Percentiles rank a stretch among this genome's conserved stretches.
Evolutionary conservation across 164 flowering plant genomes (phyloP).

Genomic region (Malania oleifera): DNA sequence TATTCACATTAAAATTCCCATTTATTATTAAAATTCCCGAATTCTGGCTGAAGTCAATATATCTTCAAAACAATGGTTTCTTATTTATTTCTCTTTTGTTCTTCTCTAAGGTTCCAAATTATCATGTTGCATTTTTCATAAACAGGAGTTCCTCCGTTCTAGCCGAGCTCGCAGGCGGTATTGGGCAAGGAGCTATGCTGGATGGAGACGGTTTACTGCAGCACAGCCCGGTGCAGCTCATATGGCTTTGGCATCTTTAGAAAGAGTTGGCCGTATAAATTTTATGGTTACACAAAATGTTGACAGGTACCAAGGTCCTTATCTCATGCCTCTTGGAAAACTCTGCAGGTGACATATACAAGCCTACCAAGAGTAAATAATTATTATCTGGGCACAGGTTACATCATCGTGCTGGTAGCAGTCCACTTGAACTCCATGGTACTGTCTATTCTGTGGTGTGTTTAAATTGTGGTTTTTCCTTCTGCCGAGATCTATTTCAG

Average conservation of each 20-base stretch:
- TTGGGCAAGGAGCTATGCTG: slow-evolving; percentile 99
- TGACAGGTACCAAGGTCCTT: slow-evolving; percentile 52
- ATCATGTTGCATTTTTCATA: background rate
- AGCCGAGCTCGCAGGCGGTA: slow-evolving; percentile 80
- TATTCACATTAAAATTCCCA: no score
- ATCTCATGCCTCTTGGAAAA: background rate
- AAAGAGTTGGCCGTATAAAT: slow-evolving; percentile 63
- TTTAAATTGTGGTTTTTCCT: slow-evolving; percentile 68
- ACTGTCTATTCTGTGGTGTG: slow-evolving; percentile 85
- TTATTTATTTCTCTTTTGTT: background rate
- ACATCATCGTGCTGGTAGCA: slow-evolving; percentile 97
- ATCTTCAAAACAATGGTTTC: no score
- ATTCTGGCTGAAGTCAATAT: no score
- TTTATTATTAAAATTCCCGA: no score
- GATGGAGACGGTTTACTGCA: slow-evolving; percentile 80
- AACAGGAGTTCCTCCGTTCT: slow-evolving; percentile 81
- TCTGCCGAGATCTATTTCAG: slow-evolving; percentile 64
- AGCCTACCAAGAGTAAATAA: slow-evolving; percentile 4
- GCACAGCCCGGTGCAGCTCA: slow-evolving; percentile 84
- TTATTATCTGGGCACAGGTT: slow-evolving; percentile 38
- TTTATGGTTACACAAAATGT: slow-evolving; percentile 94
- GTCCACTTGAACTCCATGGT: slow-evolving; percentile 91
- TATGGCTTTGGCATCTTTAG: slow-evolving; percentile 77
- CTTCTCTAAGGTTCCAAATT: background rate
- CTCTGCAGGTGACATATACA: background rate